Percentiles rank a stretch among this genome's conserved stretches.
These are phyloP conservation scores for Psidium guajava DNA, from an alignment of 345 rosid genomes.

Conservation along the genomic window DNA sequence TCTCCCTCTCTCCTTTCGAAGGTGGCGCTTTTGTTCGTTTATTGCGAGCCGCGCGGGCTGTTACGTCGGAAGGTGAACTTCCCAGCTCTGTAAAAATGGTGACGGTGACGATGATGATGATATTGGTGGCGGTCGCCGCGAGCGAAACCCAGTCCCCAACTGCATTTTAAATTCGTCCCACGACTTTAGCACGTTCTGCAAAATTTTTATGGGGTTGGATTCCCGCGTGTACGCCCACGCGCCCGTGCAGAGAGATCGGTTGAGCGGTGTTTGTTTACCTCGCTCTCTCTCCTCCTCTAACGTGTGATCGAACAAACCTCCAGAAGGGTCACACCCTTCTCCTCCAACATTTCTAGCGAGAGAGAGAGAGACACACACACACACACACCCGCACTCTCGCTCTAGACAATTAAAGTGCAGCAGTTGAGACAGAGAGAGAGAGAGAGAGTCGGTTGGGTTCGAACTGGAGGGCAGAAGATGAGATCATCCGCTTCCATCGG, in stretches of 20 bases:
- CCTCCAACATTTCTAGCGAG: not conserved
- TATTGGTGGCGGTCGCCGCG: not conserved
- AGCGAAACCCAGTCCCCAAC: not conserved
- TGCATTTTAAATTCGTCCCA: not conserved
- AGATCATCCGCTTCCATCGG: constrained; percentile 25
- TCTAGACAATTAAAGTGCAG: not conserved
- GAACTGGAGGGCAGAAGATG: not conserved
- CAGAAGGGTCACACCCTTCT: not conserved
- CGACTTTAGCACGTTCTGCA: not conserved
- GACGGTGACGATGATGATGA: not conserved
- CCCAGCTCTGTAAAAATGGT: not conserved
- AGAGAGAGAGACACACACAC: not conserved
- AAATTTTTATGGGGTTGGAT: not conserved
- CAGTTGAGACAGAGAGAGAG: not conserved
- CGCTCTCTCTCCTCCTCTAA: not conserved
- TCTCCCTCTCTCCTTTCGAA: not conserved
- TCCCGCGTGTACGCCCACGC: not conserved
- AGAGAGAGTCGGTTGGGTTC: not conserved
- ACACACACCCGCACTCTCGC: not conserved
- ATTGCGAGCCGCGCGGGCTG: not conserved
- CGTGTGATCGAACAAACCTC: not conserved
- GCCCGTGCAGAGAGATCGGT: not conserved
- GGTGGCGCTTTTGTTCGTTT: not conserved
- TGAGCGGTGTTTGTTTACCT: not conserved
- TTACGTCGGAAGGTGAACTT: not conserved